A percentile compares a stretch with the other conserved stretches of the same genome.
Conservation (phyloP, 106 monocot genomes). For the Phalaenopsis aphrodite region DNA sequence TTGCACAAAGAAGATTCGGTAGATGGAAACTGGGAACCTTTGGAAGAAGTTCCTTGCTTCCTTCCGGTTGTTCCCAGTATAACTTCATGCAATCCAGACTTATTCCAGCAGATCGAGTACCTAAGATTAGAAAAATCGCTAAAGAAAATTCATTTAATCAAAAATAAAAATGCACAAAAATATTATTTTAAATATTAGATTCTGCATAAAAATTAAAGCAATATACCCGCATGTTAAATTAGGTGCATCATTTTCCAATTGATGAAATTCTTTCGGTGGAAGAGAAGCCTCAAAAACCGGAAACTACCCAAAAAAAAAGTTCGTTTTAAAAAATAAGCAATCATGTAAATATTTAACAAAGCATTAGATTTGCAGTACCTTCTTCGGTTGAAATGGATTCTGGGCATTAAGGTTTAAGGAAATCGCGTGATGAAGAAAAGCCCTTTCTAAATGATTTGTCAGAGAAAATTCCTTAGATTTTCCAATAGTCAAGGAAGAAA, state of each 20-base stretch:
- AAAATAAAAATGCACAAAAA: background rate
- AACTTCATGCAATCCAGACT: constrained; percentile 77
- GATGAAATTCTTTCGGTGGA: constrained; percentile 63
- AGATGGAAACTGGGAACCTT: constrained; percentile 60
- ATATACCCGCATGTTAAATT: constrained; percentile 85
- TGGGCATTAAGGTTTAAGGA: constrained; percentile 19
- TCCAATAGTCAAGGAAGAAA: constrained; percentile 69
- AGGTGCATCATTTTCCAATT: constrained; percentile 15
- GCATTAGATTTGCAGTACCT: constrained; percentile 25
- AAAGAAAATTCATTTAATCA: background rate
- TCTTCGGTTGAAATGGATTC: constrained; percentile 38
- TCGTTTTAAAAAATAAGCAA: background rate
- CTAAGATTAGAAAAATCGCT: constrained; percentile 25
- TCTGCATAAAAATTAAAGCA: background rate
- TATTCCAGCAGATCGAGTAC: constrained; percentile 96
- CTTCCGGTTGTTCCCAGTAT: constrained; percentile 89
- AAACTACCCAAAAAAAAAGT: constrained; percentile 22
- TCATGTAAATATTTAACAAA: background rate
- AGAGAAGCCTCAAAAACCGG: constrained; percentile 39
- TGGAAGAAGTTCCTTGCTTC: constrained; percentile 90
- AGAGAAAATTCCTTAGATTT: constrained; percentile 25
- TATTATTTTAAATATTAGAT: background rate
- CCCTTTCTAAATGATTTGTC: constrained; percentile 32
- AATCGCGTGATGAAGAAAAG: constrained; percentile 32
- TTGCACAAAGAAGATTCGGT: constrained; percentile 88